Base-by-base conservation (phyloP, 371 early-diverging fungal species). In the Mortierella sp. region DNA sequence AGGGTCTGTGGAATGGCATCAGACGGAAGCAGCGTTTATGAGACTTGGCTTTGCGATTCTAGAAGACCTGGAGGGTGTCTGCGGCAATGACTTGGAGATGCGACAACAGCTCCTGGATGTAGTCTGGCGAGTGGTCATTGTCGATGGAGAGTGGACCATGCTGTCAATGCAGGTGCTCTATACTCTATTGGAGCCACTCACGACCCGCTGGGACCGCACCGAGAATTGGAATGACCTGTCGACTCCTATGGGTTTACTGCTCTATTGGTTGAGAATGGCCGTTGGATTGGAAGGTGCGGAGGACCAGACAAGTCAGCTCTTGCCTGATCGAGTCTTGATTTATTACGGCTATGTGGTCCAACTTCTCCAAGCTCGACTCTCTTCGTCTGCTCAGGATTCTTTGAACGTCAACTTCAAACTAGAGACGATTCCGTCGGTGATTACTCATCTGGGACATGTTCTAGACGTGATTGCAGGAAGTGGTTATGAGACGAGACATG, bases 221-320 rank as follows among this genome's bases (percentile, higher is more conserved):
- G 67, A 64, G 7, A 12, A 46, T 37, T 73, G 73, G 80, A 69
- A 73, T 44, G 63, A 69, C 26, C 37, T 60, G 14, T 45, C 70
- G 3, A 70, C 52, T n/a, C 70, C 80, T 5, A 18, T 79, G 16
- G 80, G 80, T 2, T 21, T 69, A n/a, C 4, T 73, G 18, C 70
- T 79, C 2, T 66, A 70, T 29, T 79, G 80, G 80, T 68, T 79
- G 67, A 59, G 80, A 16, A 59, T 73, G 25, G 64, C 80, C 4
- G 74, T 73, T 2, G 80, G 80, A 5, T 57, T 79, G 21, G 74
- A 79, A 37, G 63, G 60, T 25, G 63, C 60, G 21, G 23, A 53
- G 53, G 23, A 53, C 21, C 23, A 23, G 9, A 9, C 5, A 37
- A 37, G 37, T 9, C 9, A 9, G 3, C 37, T 37, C 37, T 37